These are phyloP conservation scores for Amaranthus palmeri DNA, from an alignment of 148 eudicot genomes.

Conservation along the genomic window DNA sequence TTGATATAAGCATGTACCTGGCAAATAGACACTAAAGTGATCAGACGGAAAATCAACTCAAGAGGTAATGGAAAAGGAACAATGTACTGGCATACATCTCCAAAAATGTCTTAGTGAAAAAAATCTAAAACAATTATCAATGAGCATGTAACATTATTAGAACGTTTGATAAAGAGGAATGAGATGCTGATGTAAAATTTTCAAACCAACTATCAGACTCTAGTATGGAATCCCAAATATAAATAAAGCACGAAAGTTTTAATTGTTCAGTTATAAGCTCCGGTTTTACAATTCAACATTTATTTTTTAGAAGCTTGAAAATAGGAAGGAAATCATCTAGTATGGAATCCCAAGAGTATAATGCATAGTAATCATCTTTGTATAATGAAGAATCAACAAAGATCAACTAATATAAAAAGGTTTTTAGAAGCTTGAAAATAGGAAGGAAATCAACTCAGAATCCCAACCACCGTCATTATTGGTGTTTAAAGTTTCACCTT, in stretches of 20 bases:
- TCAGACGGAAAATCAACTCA: neutral
- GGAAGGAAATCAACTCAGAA: neutral
- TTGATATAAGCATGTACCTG: slow-evolving; percentile 82
- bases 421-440: slow-evolving; percentile 9
- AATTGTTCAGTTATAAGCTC: neutral
- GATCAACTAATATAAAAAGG: neutral
- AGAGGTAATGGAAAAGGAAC: neutral
- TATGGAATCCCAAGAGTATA: neutral
- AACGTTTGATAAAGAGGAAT: neutral
- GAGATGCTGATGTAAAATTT: neutral
- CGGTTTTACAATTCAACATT: neutral
- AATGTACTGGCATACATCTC: neutral
- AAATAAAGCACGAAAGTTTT: neutral
- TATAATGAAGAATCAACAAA: neutral
- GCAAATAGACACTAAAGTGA: slow-evolving; percentile 1
- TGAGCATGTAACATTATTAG: neutral
- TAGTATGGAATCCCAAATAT: neutral
- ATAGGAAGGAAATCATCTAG: too few species aligned
- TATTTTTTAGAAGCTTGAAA: too few species aligned
- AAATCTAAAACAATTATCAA: neutral
- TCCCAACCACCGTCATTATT: neutral
- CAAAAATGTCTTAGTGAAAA: neutral
- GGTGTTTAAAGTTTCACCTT: neutral
- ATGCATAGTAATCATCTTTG: neutral
- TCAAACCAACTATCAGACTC: neutral